phyloP scores from a whole-genome alignment of 257 asterid species.

The Eustoma russellianum region DNA sequence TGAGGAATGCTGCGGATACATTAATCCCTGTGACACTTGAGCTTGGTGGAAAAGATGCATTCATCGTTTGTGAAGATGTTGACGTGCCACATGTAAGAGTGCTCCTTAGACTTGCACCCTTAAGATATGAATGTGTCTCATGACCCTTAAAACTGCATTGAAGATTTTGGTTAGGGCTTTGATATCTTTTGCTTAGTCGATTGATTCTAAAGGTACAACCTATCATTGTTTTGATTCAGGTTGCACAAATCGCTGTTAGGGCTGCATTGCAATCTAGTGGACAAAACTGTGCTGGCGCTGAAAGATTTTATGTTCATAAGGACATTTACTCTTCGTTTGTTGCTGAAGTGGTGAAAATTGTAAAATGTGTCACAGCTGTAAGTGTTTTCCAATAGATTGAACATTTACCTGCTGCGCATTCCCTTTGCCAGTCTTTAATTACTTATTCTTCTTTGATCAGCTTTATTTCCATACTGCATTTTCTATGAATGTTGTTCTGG shows the following conservation, averaged over 20 bases:
- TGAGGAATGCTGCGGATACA: constrained; percentile 83
- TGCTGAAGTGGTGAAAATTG: constrained; percentile 84
- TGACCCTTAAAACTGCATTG: constrained; percentile 2
- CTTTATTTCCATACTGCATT: neutral
- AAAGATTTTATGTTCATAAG: constrained; percentile 93
- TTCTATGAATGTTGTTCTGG: no score
- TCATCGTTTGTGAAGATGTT: constrained; percentile 92
- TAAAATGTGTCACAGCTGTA: constrained; percentile 90
- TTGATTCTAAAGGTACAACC: constrained; percentile 4
- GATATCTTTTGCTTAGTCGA: neutral
- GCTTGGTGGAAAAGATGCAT: constrained; percentile 98
- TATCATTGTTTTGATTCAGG: constrained; percentile 33
- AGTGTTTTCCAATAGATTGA: constrained; percentile 17
- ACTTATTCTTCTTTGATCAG: neutral
- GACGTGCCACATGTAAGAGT: constrained; percentile 76
- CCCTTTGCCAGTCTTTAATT: constrained; percentile 2
- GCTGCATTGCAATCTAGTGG: constrained; percentile 95
- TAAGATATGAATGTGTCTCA: constrained; percentile 7
- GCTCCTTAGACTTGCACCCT: constrained; percentile 7
- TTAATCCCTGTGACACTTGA: constrained; percentile 93
- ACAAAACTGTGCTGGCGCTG: constrained; percentile 99
- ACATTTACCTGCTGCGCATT: neutral
- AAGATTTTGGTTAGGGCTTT: neutral
- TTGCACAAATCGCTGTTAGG: constrained; percentile 96
- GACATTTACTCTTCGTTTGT: constrained; percentile 66